A percentile compares a stretch with the other conserved stretches of the same genome.
Conservation (phyloP, 1,139 yeast species). For the Lodderomyces orthopsilosis region DNA sequence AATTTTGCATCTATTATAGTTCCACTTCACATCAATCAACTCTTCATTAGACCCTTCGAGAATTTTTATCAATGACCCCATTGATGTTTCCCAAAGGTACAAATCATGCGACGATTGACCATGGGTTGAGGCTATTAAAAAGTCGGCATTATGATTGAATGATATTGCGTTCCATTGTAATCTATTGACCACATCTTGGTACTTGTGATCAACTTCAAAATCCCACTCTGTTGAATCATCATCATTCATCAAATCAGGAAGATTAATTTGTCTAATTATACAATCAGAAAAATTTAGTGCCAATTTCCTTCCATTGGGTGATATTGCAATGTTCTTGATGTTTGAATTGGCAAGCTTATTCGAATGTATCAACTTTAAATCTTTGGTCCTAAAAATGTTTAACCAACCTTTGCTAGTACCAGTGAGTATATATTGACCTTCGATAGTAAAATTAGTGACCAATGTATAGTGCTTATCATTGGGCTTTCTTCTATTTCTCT, state of each 20-base stretch:
- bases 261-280: conserved; percentile 64
- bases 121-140: conserved; percentile 81
- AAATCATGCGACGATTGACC: conserved; percentile 86
- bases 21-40: conserved; percentile 83
- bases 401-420: conserved; percentile 85
- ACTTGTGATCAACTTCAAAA: conserved; percentile 72
- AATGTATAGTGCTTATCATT: conserved; percentile 29
- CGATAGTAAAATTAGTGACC: conserved; percentile 34
- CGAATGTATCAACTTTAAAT: conserved; percentile 41
- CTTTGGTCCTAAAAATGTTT: conserved; percentile 42
- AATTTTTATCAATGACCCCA: conserved; percentile 85
- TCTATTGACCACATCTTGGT: conserved; percentile 87
- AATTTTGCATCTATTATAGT: conserved; percentile 67
- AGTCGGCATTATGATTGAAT: conserved; percentile 78
- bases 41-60: conserved; percentile 92
- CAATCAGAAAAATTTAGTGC: conserved; percentile 84
- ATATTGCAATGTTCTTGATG: conserved; percentile 66
- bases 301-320: conserved; percentile 64
- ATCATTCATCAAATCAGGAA: conserved; percentile 48
- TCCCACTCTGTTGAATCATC: conserved; percentile 42
- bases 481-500: conserved; percentile 10
- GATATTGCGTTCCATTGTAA: conserved; percentile 86
- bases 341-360: conserved; percentile 63
- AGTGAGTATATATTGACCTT: conserved; percentile 54
- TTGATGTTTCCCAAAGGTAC: conserved; percentile 88